A percentile compares a stretch with the other conserved stretches of the same genome.
Conservation (phyloP, 306 rosid genomes). For the Betula pendula region DNA sequence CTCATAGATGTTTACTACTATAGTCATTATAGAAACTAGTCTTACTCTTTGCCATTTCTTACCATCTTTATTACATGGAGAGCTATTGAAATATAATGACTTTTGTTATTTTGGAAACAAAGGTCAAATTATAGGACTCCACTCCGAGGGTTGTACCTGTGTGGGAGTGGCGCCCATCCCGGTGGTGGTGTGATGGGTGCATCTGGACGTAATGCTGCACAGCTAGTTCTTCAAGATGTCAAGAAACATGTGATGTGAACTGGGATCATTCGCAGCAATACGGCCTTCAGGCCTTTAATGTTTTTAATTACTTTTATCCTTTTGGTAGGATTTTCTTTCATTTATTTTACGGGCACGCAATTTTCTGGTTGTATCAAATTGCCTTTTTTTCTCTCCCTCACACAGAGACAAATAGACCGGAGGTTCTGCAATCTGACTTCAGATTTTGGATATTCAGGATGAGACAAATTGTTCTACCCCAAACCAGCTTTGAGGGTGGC, state of each 20-base stretch:
- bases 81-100: not conserved
- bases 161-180: constrained; percentile 90
- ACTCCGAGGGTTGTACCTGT: constrained; percentile 61
- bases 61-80: not conserved
- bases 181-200: constrained; percentile 99
- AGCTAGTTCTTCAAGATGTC: constrained; percentile 60
- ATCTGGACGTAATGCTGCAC: constrained; percentile 89
- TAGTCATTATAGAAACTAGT: not conserved
- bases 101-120: constrained; percentile 25
- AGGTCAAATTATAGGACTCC: constrained; percentile 89
- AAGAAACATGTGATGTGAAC: constrained; percentile 22
- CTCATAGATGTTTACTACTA: not conserved
- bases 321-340: not conserved
- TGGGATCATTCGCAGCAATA: not conserved
- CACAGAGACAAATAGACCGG: not conserved
- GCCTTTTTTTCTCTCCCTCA: not conserved
- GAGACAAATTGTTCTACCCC: too few relatives aligned
- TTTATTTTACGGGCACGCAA: not conserved
- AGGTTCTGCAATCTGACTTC: not conserved
- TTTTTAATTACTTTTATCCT: not conserved
- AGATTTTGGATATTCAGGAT: not conserved
- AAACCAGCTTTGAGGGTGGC: too few relatives aligned
- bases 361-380: not conserved
- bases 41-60: not conserved
- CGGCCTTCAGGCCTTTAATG: not conserved